These are phyloP conservation scores for Euphrasia confusa DNA, from an alignment of 257 asterid species.

Conservation along the genomic window DNA sequence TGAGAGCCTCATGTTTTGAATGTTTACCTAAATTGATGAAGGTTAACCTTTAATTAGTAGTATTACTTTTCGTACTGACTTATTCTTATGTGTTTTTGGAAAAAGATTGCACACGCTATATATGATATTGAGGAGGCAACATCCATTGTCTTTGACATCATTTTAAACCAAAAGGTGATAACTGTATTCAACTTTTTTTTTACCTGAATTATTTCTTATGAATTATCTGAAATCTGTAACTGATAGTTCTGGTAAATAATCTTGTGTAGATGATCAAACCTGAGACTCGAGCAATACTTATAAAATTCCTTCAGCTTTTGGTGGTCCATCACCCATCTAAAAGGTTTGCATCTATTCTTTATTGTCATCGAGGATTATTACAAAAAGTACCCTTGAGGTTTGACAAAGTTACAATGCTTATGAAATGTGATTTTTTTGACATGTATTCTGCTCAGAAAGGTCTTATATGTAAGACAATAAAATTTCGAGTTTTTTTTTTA, in stretches of 20 bases:
- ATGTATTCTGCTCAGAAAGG: no score
- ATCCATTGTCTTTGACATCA: slow-evolving; percentile 65
- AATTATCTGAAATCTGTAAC: background rate
- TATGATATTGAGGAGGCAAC: slow-evolving; percentile 98
- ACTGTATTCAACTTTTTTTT: slow-evolving; percentile 16
- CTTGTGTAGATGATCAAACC: slow-evolving; percentile 70
- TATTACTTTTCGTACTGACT: slow-evolving; percentile 27
- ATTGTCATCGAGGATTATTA: background rate
- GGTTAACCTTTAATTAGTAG: slow-evolving; percentile 7
- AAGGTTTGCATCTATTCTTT: slow-evolving; percentile 40
- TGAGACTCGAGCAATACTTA: slow-evolving; percentile 58
- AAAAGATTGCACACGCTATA: slow-evolving; percentile 80
- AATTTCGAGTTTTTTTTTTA: no score
- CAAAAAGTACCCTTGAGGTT: no score
- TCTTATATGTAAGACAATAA: no score
- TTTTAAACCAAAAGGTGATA: slow-evolving; percentile 62
- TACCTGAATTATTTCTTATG: background rate
- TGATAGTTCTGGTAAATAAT: slow-evolving; percentile 18
- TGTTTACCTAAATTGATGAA: slow-evolving; percentile 19
- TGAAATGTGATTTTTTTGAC: no score
- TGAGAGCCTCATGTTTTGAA: slow-evolving; percentile 18
- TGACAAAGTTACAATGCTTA: no score
- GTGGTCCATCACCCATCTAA: slow-evolving; percentile 95
- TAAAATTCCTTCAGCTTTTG: slow-evolving; percentile 79
- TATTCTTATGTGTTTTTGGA: slow-evolving; percentile 24